A percentile compares a stretch with the other conserved stretches of the same genome.
Evolutionary conservation across 2,329 filamentous ascomycete genomes (phyloP).

Genomic region (Metarhizium rileyi): DNA sequence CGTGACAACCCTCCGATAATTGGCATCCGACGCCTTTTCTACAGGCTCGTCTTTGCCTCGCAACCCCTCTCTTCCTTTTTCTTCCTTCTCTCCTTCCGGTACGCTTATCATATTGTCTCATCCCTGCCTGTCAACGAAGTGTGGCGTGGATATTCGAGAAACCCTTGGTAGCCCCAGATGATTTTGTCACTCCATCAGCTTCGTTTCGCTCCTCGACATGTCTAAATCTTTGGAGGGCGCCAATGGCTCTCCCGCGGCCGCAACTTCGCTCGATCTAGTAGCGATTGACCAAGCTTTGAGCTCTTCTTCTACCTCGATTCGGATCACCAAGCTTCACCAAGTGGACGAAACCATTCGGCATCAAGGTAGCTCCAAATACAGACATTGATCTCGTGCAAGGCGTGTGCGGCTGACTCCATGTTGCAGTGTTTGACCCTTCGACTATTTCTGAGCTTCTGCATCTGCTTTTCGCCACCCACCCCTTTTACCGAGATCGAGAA

Average conservation of each 20-base stretch:
- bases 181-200: slow-evolving; percentile 15
- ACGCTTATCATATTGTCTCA: neutral
- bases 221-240: slow-evolving; percentile 20
- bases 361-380: slow-evolving; percentile 4
- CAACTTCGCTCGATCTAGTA: slow-evolving; percentile 37
- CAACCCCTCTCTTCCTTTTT: neutral
- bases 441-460: slow-evolving; percentile 49
- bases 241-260: slow-evolving; percentile 33
- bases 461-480: slow-evolving; percentile 77
- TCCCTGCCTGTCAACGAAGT: neutral
- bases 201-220: slow-evolving; percentile 20
- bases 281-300: slow-evolving; percentile 40
- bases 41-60: neutral
- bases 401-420: neutral
- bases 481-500: slow-evolving; percentile 74
- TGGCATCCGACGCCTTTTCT: neutral
- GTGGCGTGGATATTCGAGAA: neutral
- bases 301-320: slow-evolving; percentile 51
- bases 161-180: slow-evolving; percentile 22
- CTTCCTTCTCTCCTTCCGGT: neutral
- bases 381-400: neutral
- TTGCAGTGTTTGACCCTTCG: slow-evolving; percentile 34
- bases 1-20: neutral
- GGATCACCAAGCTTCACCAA: slow-evolving; percentile 43
- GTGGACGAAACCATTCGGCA: slow-evolving; percentile 45